Evolutionary conservation across 2,329 filamentous ascomycete genomes (phyloP), one percentile per base, ranked within the genome.

Genomic region (Neonectria punicea): DNA sequence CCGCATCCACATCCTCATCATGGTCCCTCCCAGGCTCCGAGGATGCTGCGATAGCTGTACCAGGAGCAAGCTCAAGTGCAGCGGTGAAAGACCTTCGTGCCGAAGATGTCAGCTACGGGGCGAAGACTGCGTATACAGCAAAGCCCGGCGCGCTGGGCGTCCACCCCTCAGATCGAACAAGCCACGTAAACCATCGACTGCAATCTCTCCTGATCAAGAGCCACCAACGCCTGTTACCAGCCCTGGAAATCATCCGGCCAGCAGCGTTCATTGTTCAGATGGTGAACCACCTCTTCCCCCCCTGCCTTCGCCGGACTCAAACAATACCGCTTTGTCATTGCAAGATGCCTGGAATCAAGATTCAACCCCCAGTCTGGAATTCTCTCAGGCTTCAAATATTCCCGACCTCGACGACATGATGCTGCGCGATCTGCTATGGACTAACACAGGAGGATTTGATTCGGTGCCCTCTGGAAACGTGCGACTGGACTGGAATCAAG

Each of bases 21-120:
- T 54, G 53, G 53, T 43, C 53, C 36, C 36, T 54, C 16, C 53
- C 30, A 43, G 53, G 13, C 53, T 54, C 53, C 53, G 53, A 54
- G 53, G 53, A 54, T 54, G 53, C 53, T 54, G 53, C 34, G 53
- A 54, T 54, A 54, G 53, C 53, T 54, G 53, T 54, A 54, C 53
- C 53, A 54, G 53, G 34, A 54, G 53, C 34, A 54, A 54, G 36
- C 53, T 54, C 53, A 54, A 54, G 53, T 54, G 53, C 53, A 43
- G 53, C 53, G 53, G 53, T 43, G 14, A 43, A 43, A 54, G 53
- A 54, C 53, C 53, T 18, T 54, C 53, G 14, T 54, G 53, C 53
- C 53, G 43, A 54, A 54, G 53, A 54, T 54, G 53, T n/a, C 53
- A 43, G 53, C 53, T 54, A 43, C 53, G 53, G 36, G 53, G 53